These are phyloP conservation scores for Solanum tacnaense DNA, from an alignment of 257 asterid genomes.

Conservation along the genomic window DNA sequence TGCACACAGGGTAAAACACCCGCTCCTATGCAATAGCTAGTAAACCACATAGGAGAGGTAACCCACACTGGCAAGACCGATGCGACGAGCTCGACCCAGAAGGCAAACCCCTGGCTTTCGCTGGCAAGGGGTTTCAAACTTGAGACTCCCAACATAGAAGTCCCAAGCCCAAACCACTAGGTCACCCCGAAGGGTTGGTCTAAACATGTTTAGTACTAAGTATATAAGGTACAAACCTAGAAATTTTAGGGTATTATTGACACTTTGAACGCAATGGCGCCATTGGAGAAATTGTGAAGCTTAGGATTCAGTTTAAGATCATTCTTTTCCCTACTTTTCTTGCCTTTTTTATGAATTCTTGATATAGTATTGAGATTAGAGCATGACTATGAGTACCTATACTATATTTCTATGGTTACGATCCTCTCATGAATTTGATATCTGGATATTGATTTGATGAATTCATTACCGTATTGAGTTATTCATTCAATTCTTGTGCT, in stretches of 20 bases:
- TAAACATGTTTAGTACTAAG: not conserved
- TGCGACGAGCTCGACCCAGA: too few species aligned
- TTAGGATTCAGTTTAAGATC: not conserved
- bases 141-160: too few species aligned
- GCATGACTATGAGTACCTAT: not conserved
- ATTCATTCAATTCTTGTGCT: not conserved
- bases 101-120: too few species aligned
- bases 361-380: not conserved
- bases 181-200: not conserved
- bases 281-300: not conserved
- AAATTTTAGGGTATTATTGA: not conserved
- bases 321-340: not conserved
- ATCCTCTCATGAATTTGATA: not conserved
- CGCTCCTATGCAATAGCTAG: too few species aligned
- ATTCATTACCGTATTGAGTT: not conserved
- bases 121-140: too few species aligned
- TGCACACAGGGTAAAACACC: too few species aligned
- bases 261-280: not conserved
- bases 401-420: not conserved
- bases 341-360: not conserved
- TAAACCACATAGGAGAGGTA: too few species aligned
- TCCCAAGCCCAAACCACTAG: too few species aligned
- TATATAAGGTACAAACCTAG: not conserved
- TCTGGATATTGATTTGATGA: not conserved
- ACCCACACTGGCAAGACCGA: too few species aligned